These are phyloP conservation scores for Coprinopsis strossmayeri DNA, from an alignment of 768 basidiomycete genomes.

Conservation along the genomic window DNA sequence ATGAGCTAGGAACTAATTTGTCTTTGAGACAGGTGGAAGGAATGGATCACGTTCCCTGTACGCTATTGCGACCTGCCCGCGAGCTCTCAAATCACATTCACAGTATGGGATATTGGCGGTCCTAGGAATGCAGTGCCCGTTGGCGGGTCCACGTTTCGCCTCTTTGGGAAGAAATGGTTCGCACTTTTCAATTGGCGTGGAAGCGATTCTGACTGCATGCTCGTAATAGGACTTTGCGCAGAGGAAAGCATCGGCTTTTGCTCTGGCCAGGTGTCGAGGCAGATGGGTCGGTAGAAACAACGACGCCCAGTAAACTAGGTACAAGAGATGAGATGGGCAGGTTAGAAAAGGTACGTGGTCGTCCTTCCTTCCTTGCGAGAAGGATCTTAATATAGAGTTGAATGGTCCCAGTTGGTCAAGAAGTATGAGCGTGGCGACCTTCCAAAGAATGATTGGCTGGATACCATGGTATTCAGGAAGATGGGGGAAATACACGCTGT, in stretches of 20 bases:
- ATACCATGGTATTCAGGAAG: constrained; percentile 86
- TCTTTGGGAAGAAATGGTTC: constrained; percentile 93
- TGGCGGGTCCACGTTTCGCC: constrained; percentile 82
- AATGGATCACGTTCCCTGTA: constrained; percentile 89
- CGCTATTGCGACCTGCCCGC: constrained; percentile 91
- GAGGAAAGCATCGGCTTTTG: constrained; percentile 85
- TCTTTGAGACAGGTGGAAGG: constrained; percentile 79
- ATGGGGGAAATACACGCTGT: constrained; percentile 95
- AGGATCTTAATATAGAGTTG: too few species aligned
- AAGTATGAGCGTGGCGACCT: constrained; percentile 95
- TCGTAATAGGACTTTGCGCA: constrained; percentile 75
- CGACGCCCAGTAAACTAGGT: constrained; percentile 83
- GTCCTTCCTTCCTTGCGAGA: too few species aligned
- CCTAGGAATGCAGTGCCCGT: constrained; percentile 75
- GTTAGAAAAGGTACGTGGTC: constrained; percentile 80
- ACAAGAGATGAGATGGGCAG: constrained; percentile 90
- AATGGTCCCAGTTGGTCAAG: constrained; percentile 82
- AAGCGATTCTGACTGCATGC: not conserved
- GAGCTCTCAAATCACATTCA: constrained; percentile 84
- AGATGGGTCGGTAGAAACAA: constrained; percentile 74
- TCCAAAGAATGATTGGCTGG: constrained; percentile 92
- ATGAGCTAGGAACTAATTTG: not conserved
- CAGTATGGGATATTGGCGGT: constrained; percentile 92
- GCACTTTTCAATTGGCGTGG: constrained; percentile 13
- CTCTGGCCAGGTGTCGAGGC: constrained; percentile 83